Base-by-base conservation (phyloP, 192 early-diverging fungal species). In the Geranomyces michiganensis region DNA sequence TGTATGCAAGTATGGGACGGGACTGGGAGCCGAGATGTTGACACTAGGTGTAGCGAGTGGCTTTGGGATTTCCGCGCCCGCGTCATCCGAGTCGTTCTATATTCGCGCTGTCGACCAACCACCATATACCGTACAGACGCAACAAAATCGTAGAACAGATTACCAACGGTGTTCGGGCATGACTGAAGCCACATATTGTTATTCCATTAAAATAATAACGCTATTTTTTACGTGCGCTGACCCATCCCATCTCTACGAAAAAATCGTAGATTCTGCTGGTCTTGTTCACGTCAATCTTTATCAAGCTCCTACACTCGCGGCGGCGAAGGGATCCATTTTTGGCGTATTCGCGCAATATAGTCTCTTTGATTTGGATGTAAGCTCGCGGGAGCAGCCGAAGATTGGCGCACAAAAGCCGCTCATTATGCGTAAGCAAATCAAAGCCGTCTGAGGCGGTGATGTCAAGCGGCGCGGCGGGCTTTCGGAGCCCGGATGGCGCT, bases 281-380 rank as follows among this genome's bases (percentile, higher is more conserved):
- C 76, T 94, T 97, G 80, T 90, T 90, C 4, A 90, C 91, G 76
- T 99, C 97, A 65, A 98, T 95, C 79, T 92, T 93, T 79, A 96
- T 90, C 63, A 99, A 72, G 53, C 91, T 85, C n/a, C 93, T 79
- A 1, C 92, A 91, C 65, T 91, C 87, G 53, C 91, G 84, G 55
- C 92, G 83, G 56, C 86, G 84, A 67, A 99, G 79, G 4, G 56
- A 63, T 9, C 94, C 94, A 10, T 78, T 81, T 9, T 77, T 73
- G 7, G 90, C 92, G 73, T 93, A 94, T 68, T 96, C 93, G 29
- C 89, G 85, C 41, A 99, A 78, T 53, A 97, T 81, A 6, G 91
- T 88, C 49, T 96, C 95, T 77, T 99, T 99, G 80, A 95, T 93
- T 29, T 90, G 90, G 56, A 97, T 76, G 62, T 99, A 99, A 8